These are phyloP conservation scores for Trametes cinnabarina DNA, from an alignment of 768 basidiomycete species.

Conservation along the genomic window DNA sequence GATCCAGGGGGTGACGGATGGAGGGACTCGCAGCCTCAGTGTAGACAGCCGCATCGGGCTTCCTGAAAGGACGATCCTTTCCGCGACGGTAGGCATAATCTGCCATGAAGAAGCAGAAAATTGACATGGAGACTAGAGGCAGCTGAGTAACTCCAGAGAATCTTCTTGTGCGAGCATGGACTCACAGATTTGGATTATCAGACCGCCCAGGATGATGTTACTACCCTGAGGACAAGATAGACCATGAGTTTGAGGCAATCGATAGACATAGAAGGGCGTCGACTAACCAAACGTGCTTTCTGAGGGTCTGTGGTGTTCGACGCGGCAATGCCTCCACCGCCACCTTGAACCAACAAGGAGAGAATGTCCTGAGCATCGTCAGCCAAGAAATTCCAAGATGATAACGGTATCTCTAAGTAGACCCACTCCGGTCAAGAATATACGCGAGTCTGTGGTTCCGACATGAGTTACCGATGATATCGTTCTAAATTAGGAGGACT, in stretches of 20 bases:
- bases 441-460: conserved; percentile 28
- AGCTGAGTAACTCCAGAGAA: neutral
- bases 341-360: conserved; percentile 40
- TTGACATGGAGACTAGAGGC: conserved; percentile 38
- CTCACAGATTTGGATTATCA: conserved; percentile 29
- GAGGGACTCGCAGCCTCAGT: neutral
- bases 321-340: conserved; percentile 37
- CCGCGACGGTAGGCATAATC: conserved; percentile 47
- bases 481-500: neutral
- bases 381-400: neutral
- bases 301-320: conserved; percentile 12
- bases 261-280: too few relatives aligned
- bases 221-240: conserved; percentile 21
- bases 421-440: conserved; percentile 32
- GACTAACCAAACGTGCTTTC: conserved; percentile 13
- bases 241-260: too few relatives aligned
- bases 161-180: neutral
- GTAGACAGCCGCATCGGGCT: neutral
- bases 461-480: neutral
- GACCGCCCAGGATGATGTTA: conserved; percentile 32
- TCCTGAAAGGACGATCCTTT: conserved; percentile 36
- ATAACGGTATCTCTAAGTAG: too few relatives aligned
- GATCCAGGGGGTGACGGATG: conserved; percentile 14
- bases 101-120: conserved; percentile 40
- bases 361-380: conserved; percentile 32